Percentiles rank a stretch among this genome's conserved stretches.
Evolutionary conservation across 1,139 yeast genomes (phyloP).

Genomic region (Zhuliangozyma parablackwelliae): DNA sequence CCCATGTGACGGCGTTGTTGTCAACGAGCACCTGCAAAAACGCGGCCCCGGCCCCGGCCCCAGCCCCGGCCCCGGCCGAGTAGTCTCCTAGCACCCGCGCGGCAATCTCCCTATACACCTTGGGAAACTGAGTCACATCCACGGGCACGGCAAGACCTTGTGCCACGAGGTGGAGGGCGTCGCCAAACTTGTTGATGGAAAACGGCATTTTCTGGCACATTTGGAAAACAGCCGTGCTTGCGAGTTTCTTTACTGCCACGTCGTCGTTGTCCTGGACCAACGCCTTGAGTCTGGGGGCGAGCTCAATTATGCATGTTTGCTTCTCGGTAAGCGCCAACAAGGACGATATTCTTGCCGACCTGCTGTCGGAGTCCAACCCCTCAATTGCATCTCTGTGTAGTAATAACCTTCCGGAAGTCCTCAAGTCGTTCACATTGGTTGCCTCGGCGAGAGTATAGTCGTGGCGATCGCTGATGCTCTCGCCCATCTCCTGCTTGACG

Average conservation of each 20-base stretch:
- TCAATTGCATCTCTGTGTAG: conserved; percentile 15
- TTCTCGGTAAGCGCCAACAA: conserved; percentile 6
- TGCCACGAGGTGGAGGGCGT: not conserved
- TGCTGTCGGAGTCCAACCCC: conserved; percentile 11
- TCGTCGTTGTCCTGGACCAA: not conserved
- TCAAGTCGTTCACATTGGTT: conserved; percentile 17
- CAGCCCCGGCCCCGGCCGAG: too few species aligned
- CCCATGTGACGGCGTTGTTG: too few species aligned
- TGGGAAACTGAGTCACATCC: too few species aligned
- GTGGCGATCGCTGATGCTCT: conserved; percentile 8
- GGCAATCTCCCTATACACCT: too few species aligned
- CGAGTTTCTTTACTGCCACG: not conserved
- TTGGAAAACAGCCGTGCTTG: conserved; percentile 1
- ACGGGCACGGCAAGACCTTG: not conserved
- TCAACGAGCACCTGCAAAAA: too few species aligned
- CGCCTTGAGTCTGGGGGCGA: not conserved
- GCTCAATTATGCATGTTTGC: not conserved
- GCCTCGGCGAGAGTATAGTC: conserved; percentile 9
- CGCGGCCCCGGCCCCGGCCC: too few species aligned
- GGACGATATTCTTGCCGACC: conserved; percentile 1
- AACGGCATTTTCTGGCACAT: not conserved
- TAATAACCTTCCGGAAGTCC: conserved; percentile 11
- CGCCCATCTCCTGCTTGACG: conserved; percentile 4
- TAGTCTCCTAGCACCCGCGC: too few species aligned
- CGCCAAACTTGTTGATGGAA: not conserved